Percentiles rank a stretch among this genome's conserved stretches.
phyloP scores from a whole-genome alignment of 2,329 filamentous ascomycete species.

The Pseudocercospora fijiensis region DNA sequence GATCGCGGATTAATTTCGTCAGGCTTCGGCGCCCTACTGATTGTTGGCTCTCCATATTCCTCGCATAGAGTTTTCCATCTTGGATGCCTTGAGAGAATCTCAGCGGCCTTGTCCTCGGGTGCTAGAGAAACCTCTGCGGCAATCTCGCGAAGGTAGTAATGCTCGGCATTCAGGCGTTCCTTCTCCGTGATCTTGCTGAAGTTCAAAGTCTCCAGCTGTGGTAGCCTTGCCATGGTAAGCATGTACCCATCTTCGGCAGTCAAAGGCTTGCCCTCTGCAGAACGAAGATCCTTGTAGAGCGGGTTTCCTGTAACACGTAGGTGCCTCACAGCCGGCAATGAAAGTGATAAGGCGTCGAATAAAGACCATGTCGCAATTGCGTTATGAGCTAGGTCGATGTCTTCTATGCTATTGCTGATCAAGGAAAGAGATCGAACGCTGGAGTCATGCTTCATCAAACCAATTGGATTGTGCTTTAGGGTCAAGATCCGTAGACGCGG shows the following conservation, averaged over 20 bases:
- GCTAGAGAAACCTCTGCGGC: conserved; percentile 68
- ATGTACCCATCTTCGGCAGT: conserved; percentile 81
- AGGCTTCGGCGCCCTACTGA: conserved; percentile 40
- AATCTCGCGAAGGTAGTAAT: conserved; percentile 88
- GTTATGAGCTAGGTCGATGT: conserved; percentile 50
- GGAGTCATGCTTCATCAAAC: conserved; percentile 35
- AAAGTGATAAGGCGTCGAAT: conserved; percentile 63
- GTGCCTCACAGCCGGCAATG: conserved; percentile 71
- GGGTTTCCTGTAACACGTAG: conserved; percentile 86
- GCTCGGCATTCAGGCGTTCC: conserved; percentile 83
- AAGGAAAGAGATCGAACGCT: conserved; percentile 11
- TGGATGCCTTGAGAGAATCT: conserved; percentile 64
- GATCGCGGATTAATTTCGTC: conserved; percentile 67
- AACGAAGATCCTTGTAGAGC: conserved; percentile 62
- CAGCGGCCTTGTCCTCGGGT: conserved; percentile 49
- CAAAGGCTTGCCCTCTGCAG: conserved; percentile 44
- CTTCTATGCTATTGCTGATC: conserved; percentile 38
- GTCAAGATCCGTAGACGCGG: conserved; percentile 51
- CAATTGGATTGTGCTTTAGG: conserved; percentile 75
- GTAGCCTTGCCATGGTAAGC: conserved; percentile 76
- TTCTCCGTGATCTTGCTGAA: conserved; percentile 66
- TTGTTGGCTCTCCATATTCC: conserved; percentile 68
- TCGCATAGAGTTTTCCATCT: conserved; percentile 73
- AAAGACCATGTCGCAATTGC: conserved; percentile 64
- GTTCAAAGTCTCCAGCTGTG: conserved; percentile 67